A percentile compares a stretch with the other conserved stretches of the same genome.
These are phyloP conservation scores for Ziziphus jujuba DNA, from an alignment of 306 rosid genomes.

Conservation along the genomic window DNA sequence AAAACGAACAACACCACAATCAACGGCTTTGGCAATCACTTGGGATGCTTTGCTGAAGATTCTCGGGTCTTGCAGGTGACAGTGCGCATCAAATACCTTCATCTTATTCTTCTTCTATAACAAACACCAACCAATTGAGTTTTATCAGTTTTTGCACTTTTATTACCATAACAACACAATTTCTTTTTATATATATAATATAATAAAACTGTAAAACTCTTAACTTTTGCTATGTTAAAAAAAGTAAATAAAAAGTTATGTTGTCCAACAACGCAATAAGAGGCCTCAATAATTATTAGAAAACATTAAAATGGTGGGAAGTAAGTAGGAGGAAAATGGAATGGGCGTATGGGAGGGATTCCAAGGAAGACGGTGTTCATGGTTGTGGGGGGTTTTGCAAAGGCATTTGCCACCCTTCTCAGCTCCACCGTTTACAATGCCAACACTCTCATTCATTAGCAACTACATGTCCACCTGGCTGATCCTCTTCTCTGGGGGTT, in stretches of 20 bases:
- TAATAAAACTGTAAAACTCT: no score
- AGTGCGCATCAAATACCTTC: slow-evolving; percentile 78
- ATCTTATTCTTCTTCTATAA: no score
- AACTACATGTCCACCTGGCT: slow-evolving; percentile 95
- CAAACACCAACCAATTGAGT: no score
- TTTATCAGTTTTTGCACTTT: no score
- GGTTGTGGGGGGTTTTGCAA: slow-evolving; percentile 68
- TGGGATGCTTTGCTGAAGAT: slow-evolving; percentile 51
- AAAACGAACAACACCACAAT: slow-evolving; percentile 60
- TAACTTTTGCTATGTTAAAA: no score
- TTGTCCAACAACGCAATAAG: no score
- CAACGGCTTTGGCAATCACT: slow-evolving; percentile 50
- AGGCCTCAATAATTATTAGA: no score
- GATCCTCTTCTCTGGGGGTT: slow-evolving; percentile 93
- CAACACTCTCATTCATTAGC: slow-evolving; percentile 73
- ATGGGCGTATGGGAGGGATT: slow-evolving; percentile 78
- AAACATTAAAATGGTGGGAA: no score
- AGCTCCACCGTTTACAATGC: slow-evolving; percentile 80
- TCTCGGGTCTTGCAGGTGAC: slow-evolving; percentile 88
- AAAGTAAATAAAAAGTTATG: no score
- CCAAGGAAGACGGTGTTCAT: slow-evolving; percentile 58
- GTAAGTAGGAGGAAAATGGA: slow-evolving; percentile 67
- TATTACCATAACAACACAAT: no score
- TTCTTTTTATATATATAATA: no score
- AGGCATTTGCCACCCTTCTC: slow-evolving; percentile 51